Conservation (phyloP, 257 asterid genomes). For the Fraxinus cuspidata region DNA sequence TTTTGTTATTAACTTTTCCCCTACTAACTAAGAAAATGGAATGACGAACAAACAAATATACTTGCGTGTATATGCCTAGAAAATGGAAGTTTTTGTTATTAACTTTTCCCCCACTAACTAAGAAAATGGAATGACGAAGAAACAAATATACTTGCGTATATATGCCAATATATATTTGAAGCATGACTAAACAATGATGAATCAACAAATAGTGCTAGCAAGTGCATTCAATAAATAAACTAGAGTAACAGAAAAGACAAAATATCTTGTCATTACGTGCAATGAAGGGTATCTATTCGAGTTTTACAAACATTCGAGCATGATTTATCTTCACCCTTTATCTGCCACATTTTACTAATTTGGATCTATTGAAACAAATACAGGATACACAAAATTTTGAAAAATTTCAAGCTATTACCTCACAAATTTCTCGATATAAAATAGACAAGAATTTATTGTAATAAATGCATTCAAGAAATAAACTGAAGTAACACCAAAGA, state of each 20-base stretch:
- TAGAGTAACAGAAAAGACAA: neutral
- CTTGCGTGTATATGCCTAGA: too few species aligned
- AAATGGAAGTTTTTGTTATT: neutral
- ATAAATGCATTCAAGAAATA: too few species aligned
- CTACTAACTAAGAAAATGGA: neutral
- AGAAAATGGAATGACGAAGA: neutral
- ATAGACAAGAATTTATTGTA: neutral
- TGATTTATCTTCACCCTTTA: neutral
- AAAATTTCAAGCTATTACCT: neutral
- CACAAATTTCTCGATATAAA: neutral
- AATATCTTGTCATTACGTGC: neutral
- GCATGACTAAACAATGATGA: neutral
- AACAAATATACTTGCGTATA: neutral
- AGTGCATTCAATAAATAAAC: neutral
- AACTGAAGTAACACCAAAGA: neutral
- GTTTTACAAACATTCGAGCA: neutral
- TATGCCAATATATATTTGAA: neutral
- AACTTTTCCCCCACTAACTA: neutral
- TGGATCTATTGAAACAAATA: neutral
- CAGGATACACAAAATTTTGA: neutral
- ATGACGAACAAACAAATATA: neutral
- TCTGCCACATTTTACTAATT: neutral
- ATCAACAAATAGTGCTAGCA: too few species aligned
- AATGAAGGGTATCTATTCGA: neutral
- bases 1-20: neutral